Evolutionary conservation across 2,329 filamentous ascomycete species (phyloP).

Genomic region (Trichoderma cornu-damae): DNA sequence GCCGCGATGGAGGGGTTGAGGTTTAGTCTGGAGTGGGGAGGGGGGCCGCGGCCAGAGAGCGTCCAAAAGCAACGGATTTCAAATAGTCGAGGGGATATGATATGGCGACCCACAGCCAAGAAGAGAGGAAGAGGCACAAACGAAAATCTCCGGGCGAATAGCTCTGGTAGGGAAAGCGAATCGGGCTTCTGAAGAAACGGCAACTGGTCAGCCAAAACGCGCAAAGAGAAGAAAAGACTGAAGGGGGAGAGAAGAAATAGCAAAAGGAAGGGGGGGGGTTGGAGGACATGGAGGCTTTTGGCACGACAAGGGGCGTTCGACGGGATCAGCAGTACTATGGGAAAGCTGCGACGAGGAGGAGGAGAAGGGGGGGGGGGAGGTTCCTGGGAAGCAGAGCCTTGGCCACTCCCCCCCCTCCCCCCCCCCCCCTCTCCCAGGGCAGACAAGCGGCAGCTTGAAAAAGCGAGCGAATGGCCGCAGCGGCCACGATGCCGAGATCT

Average conservation of each 20-base stretch:
- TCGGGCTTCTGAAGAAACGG: neutral
- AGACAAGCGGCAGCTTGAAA: neutral
- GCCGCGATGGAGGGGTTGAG: constrained; percentile 14
- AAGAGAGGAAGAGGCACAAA: neutral
- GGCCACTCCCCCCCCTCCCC: too few relatives aligned
- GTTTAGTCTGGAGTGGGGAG: constrained; percentile 12
- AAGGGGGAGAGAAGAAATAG: neutral
- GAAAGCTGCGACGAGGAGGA: constrained; percentile 1
- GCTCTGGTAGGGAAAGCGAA: neutral
- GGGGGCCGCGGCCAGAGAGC: constrained; percentile 7
- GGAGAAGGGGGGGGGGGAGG: constrained; percentile 12
- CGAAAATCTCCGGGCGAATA: constrained; percentile 3
- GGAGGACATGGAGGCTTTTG: constrained; percentile 4
- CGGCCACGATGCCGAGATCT: constrained; percentile 5
- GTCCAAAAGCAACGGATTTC: constrained; percentile 10
- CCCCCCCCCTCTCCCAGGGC: neutral
- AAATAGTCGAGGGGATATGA: constrained; percentile 12
- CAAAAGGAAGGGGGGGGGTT: neutral
- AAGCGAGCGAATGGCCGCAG: constrained; percentile 13
- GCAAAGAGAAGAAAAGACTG: neutral
- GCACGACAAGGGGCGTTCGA: neutral
- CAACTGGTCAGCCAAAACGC: neutral
- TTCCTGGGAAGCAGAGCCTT: constrained; percentile 6
- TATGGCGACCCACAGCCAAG: constrained; percentile 4
- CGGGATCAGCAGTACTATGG: neutral